A percentile compares a stretch with the other conserved stretches of the same genome.
These are phyloP conservation scores for Linnemannia zychae DNA, from an alignment of 192 early-diverging fungal species.

Conservation along the genomic window DNA sequence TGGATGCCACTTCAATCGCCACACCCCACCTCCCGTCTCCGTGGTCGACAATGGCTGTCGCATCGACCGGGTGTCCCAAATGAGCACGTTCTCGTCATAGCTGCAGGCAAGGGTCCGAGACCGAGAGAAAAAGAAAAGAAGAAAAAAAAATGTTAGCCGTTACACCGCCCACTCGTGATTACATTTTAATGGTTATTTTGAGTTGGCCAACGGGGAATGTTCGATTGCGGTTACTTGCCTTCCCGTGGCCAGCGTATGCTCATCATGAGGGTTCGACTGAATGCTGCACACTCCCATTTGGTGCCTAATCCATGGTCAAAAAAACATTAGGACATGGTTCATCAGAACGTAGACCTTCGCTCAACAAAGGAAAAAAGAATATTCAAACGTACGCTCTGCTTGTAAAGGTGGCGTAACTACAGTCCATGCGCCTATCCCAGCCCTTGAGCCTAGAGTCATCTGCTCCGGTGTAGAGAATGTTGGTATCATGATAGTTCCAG, in stretches of 20 bases:
- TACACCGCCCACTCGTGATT: conserved; percentile 7
- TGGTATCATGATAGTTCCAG: conserved; percentile 87
- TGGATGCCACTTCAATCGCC: conserved; percentile 97
- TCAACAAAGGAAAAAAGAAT: neutral
- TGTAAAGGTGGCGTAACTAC: conserved; percentile 67
- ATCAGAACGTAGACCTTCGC: neutral
- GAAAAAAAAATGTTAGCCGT: neutral
- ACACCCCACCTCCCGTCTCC: conserved; percentile 89
- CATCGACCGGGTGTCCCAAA: conserved; percentile 95
- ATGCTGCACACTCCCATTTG: conserved; percentile 94
- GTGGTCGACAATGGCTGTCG: conserved; percentile 75
- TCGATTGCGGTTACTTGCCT: conserved; percentile 60
- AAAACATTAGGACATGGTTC: neutral
- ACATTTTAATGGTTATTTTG: neutral
- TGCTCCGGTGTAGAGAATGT: conserved; percentile 82
- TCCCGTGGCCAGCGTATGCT: conserved; percentile 88
- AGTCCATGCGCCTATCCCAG: conserved; percentile 85
- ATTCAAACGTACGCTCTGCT: conserved; percentile 65
- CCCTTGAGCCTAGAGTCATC: conserved; percentile 91
- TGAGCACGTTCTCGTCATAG: conserved; percentile 90
- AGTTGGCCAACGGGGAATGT: neutral
- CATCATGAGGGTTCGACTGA: conserved; percentile 83
- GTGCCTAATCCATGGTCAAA: conserved; percentile 63
- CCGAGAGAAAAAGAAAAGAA: conserved; percentile 13
- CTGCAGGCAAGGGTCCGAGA: conserved; percentile 54